Base-by-base conservation (phyloP, 768 basidiomycete genomes). In the Favolaschia claudopus region DNA sequence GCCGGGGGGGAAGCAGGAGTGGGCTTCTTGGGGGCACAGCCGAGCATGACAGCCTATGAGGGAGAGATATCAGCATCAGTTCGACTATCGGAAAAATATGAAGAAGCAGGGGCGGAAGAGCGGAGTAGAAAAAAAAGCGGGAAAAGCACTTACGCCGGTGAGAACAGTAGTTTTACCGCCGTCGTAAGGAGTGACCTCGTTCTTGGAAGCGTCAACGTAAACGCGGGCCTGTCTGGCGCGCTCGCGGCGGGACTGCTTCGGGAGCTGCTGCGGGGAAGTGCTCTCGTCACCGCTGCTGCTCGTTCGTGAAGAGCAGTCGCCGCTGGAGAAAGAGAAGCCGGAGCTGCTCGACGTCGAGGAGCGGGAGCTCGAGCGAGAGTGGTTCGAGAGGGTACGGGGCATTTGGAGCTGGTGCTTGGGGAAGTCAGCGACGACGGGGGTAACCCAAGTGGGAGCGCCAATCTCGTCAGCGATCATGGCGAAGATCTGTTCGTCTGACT, bases 11-110 rank as follows among this genome's bases (percentile, higher is more conserved):
- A 24, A 34, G 45, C 34, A 46, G 65, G 55, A 19, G 56, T 47
- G 5, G 55, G 55, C 44, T 74, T 69, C 63, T 76, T 79, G 34
- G 81, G 70, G 60, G 69, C 78, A 45, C 78, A 80, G 46, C 91
- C 91, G 60, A 93, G 89, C 92, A 93, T 93, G 64, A 93, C 91
- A 63, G 91, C n/a, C n/a, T n/a, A n/a, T n/a, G n/a, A n/a, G n/a
- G n/a, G n/a, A n/a, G n/a, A n/a, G n/a, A n/a, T n/a, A n/a, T n/a
- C n/a, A n/a, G n/a, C n/a, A n/a, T n/a, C n/a, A n/a, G n/a, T n/a
- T n/a, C n/a, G n/a, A n/a, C n/a, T n/a, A n/a, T n/a, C n/a, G n/a
- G n/a, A n/a, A n/a, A n/a, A n/a, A n/a, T n/a, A n/a, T n/a, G n/a
- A n/a, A n/a, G n/a, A n/a, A n/a, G n/a, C n/a, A n/a, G n/a, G n/a